Conservation (phyloP, 148 eudicot species). For the Polygonum maritimum region DNA sequence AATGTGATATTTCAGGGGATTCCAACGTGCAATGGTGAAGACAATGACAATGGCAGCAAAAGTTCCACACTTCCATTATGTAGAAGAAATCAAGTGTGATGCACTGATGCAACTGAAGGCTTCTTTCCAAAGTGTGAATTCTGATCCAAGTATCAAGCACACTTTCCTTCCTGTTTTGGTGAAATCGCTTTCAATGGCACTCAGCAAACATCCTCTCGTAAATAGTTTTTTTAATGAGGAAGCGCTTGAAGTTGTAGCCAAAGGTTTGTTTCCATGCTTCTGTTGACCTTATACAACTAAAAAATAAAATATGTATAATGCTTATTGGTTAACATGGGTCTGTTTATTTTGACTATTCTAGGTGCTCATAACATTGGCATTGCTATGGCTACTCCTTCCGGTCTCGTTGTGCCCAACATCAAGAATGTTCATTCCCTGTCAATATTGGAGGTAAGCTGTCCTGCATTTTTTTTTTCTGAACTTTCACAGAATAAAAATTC, state of each 20-base stretch:
- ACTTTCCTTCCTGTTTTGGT: slow-evolving; percentile 87
- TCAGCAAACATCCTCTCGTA: slow-evolving; percentile 58
- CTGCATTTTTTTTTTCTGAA: background rate
- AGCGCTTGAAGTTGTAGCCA: slow-evolving; percentile 48
- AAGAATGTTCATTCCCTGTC: slow-evolving; percentile 87
- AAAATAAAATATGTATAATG: background rate
- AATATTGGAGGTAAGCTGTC: slow-evolving; percentile 59
- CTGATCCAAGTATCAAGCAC: slow-evolving; percentile 75
- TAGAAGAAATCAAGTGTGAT: slow-evolving; percentile 79
- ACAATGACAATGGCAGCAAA: slow-evolving; percentile 91
- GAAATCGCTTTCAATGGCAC: slow-evolving; percentile 77
- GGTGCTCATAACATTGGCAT: slow-evolving; percentile 91
- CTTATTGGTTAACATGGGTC: background rate
- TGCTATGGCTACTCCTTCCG: slow-evolving; percentile 94
- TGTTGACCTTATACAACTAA: background rate
- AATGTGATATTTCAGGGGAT: slow-evolving; percentile 56
- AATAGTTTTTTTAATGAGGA: slow-evolving; percentile 82
- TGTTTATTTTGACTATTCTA: slow-evolving; percentile 14
- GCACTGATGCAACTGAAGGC: slow-evolving; percentile 64
- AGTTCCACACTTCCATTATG: slow-evolving; percentile 91
- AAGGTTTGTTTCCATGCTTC: slow-evolving; percentile 40
- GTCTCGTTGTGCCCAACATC: slow-evolving; percentile 90
- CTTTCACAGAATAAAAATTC: background rate
- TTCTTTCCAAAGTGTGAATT: slow-evolving; percentile 58
- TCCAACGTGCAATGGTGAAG: slow-evolving; percentile 94